phyloP scores from a whole-genome alignment of 192 early-diverging fungal species.

The Backusella westeae region DNA sequence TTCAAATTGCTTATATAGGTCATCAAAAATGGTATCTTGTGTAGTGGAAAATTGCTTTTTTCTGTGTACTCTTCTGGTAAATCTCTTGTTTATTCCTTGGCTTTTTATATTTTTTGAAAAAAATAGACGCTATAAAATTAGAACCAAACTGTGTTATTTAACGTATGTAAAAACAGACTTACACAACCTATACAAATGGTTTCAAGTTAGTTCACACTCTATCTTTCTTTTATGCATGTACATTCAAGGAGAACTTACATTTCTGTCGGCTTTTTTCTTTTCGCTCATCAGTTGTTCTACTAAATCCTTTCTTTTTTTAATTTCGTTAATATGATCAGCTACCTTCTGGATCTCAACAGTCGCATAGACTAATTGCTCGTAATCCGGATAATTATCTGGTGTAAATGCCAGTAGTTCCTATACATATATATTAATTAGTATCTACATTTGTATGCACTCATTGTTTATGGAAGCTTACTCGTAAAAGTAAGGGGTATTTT shows the following conservation, averaged over 20 bases:
- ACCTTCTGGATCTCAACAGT: constrained; percentile 56
- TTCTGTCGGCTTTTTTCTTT: constrained; percentile 64
- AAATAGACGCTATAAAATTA: neutral
- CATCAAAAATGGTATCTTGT: constrained; percentile 57
- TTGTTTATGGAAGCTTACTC: constrained; percentile 40
- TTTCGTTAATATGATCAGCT: constrained; percentile 82
- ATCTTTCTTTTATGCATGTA: neutral
- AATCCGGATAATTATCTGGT: constrained; percentile 52
- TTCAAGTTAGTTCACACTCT: neutral
- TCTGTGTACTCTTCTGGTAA: constrained; percentile 59
- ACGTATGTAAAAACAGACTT: constrained; percentile 15
- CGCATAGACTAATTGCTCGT: constrained; percentile 46
- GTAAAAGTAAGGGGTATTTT: constrained; percentile 89
- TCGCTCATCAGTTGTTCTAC: constrained; percentile 80
- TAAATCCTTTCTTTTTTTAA: constrained; percentile 82
- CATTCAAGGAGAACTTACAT: constrained; percentile 50
- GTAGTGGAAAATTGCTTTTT: constrained; percentile 58
- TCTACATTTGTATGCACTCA: neutral
- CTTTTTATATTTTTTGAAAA: constrained; percentile 32
- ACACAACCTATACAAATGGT: constrained; percentile 30
- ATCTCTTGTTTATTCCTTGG: constrained; percentile 77
- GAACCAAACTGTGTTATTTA: neutral
- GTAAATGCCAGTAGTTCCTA: constrained; percentile 41
- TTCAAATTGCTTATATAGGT: constrained; percentile 53
- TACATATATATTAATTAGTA: neutral